Evolutionary conservation across 441 rosid genomes (phyloP).

Genomic region (Pelargonium fulgidum): DNA sequence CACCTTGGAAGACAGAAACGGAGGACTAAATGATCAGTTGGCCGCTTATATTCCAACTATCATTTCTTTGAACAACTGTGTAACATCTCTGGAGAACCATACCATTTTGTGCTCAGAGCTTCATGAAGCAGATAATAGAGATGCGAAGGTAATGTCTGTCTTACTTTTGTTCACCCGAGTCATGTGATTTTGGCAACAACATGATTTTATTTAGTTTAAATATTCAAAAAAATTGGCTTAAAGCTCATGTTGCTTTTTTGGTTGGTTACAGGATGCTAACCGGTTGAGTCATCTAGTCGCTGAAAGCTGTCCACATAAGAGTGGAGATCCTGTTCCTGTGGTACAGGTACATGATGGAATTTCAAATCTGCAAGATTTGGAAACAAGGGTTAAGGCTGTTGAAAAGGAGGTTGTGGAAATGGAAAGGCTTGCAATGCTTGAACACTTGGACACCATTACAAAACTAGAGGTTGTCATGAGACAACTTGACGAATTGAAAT

Average conservation of each 20-base stretch:
- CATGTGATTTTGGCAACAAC: background rate
- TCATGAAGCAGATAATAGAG: slow-evolving; percentile 23
- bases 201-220: background rate
- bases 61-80: slow-evolving; percentile 46
- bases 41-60: slow-evolving; percentile 47
- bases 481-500: slow-evolving; percentile 51
- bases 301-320: slow-evolving; percentile 30
- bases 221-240: slow-evolving; percentile 1
- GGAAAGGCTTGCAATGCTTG: slow-evolving; percentile 46
- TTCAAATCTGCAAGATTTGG: slow-evolving; percentile 47
- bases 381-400: slow-evolving; percentile 51
- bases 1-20: slow-evolving; percentile 53
- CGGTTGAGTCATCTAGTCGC: slow-evolving; percentile 18
- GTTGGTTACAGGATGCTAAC: slow-evolving; percentile 20
- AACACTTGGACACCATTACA: slow-evolving; percentile 38
- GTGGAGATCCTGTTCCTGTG: slow-evolving; percentile 23
- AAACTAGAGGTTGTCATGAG: slow-evolving; percentile 46
- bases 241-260: background rate
- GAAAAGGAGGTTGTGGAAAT: slow-evolving; percentile 52
- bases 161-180: background rate
- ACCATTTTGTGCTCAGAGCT: slow-evolving; percentile 28
- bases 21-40: slow-evolving; percentile 45
- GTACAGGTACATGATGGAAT: slow-evolving; percentile 24
- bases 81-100: slow-evolving; percentile 59
- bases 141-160: slow-evolving; percentile 34